Conservation (phyloP, 2,329 filamentous ascomycete genomes). For the Talaromyces atroroseus region DNA sequence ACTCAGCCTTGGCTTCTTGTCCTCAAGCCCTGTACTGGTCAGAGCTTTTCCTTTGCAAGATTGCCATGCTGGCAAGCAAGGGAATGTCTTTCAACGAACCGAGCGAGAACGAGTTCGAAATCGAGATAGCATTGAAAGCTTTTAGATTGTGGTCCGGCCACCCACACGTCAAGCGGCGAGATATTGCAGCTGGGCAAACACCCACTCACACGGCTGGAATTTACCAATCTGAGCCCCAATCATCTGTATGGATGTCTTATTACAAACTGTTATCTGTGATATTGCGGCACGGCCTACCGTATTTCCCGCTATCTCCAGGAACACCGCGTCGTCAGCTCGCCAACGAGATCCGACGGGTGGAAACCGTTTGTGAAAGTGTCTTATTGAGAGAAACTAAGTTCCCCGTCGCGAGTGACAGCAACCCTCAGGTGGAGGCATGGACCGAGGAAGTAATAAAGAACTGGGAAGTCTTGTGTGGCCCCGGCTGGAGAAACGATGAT, state of each 20-base stretch:
- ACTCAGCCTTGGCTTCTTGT: constrained; percentile 41
- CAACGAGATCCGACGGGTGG: constrained; percentile 71
- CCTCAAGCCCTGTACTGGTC: constrained; percentile 71
- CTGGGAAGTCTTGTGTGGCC: constrained; percentile 76
- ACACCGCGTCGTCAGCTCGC: constrained; percentile 59
- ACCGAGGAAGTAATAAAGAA: constrained; percentile 74
- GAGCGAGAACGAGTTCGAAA: constrained; percentile 19
- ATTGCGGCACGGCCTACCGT: constrained; percentile 51
- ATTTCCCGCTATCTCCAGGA: constrained; percentile 25
- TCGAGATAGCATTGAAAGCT: constrained; percentile 39
- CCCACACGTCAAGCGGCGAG: constrained; percentile 27
- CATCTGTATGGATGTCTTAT: constrained; percentile 75
- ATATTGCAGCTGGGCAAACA: constrained; percentile 18
- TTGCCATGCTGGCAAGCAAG: constrained; percentile 63
- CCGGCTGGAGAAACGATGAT: constrained; percentile 73
- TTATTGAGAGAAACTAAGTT: constrained; percentile 76
- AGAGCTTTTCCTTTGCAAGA: constrained; percentile 69
- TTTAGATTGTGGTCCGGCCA: constrained; percentile 45
- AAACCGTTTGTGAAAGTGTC: constrained; percentile 71
- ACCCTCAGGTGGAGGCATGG: constrained; percentile 75
- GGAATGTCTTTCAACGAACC: constrained; percentile 30
- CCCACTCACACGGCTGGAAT: constrained; percentile 17
- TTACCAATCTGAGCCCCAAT: constrained; percentile 22
- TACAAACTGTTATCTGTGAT: constrained; percentile 74
- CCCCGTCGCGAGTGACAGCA: constrained; percentile 73